Evolutionary conservation across 805 yeast species (phyloP), one percentile per base, ranked within the genome.

Genomic region (Yarrowia bubula): DNA sequence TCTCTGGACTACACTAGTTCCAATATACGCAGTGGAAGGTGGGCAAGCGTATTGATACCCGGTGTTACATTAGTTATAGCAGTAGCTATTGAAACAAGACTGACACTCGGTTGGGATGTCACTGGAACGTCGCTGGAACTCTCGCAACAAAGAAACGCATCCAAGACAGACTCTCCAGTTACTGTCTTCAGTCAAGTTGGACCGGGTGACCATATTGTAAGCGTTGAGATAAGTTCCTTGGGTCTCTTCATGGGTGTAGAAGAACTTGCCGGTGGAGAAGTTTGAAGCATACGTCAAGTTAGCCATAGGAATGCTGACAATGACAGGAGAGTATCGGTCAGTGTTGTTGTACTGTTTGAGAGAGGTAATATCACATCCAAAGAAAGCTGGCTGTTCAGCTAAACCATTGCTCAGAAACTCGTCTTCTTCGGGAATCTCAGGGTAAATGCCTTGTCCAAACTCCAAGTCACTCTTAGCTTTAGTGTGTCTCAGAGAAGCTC

Each of bases 311-410:
- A 48, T 13, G 31, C 17, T 67, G 28, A 48, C 55, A 33, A 48
- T 48, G 14, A 48, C 41, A 13, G 55, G 55, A 8, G 41, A 14
- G 8, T 33, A 33, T 17, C 55, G n/a, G 3, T 48, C 41, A 11
- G 55, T 11, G 37, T 48, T 17, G n/a, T 48, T 48, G 31, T 48
- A 48, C 55, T 32, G 38, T 13, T 48, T 48, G 13, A 48, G 55
- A 33, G 39, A 17, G n/a, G 18, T 13, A 8, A 87, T 76, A 71
- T 88, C 87, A 75, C 97, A 90, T 35, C 97, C 97, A 74, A 90
- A 91, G 77, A 90, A 90, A 0, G 88, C 80, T 57, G 96, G 96
- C 67, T 76, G 81, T 10, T 86, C 78, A 13, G 89, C 86, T 67
- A 90, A 78, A 65, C 88, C 88, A 68, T 77, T 70, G 66, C 81